Evolutionary conservation across 768 basidiomycete genomes (phyloP).

Genomic region (Udeniomyces megalosporus): DNA sequence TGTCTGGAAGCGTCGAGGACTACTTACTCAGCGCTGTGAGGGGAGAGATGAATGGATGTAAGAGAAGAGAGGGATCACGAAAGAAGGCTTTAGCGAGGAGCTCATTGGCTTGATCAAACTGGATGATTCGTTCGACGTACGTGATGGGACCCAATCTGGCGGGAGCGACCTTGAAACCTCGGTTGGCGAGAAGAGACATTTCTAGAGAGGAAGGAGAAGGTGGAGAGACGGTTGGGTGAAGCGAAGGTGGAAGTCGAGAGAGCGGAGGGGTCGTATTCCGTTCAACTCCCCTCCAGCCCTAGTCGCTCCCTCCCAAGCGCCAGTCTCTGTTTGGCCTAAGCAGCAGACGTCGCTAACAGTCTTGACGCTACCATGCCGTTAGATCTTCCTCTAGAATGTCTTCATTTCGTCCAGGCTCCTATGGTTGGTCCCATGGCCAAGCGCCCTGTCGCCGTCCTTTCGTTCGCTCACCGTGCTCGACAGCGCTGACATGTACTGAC

Average conservation of each 20-base stretch:
- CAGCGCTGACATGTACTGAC: background rate
- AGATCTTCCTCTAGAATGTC: slow-evolving; percentile 5
- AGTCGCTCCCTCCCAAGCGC: too few relatives aligned
- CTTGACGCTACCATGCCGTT: too few relatives aligned
- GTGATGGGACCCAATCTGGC: background rate
- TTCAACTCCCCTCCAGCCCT: too few relatives aligned
- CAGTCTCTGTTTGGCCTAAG: too few relatives aligned
- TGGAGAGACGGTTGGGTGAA: background rate
- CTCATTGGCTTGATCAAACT: slow-evolving; percentile 11
- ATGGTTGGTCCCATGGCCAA: slow-evolving; percentile 7
- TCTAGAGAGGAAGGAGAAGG: background rate
- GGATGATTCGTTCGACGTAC: slow-evolving; percentile 17
- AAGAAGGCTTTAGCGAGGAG: too few relatives aligned
- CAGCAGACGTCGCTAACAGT: too few relatives aligned
- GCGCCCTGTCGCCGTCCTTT: too few relatives aligned
- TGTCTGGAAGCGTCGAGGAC: too few relatives aligned
- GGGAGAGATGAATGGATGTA: too few relatives aligned
- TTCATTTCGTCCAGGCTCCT: slow-evolving; percentile 9
- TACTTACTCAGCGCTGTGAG: too few relatives aligned
- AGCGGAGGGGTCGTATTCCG: background rate
- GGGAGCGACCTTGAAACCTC: background rate
- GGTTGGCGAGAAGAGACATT: background rate
- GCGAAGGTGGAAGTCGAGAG: background rate
- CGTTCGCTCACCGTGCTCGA: too few relatives aligned
- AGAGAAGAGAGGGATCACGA: too few relatives aligned